Base-by-base conservation (phyloP, 345 rosid species). In the Trapa bicornis region DNA sequence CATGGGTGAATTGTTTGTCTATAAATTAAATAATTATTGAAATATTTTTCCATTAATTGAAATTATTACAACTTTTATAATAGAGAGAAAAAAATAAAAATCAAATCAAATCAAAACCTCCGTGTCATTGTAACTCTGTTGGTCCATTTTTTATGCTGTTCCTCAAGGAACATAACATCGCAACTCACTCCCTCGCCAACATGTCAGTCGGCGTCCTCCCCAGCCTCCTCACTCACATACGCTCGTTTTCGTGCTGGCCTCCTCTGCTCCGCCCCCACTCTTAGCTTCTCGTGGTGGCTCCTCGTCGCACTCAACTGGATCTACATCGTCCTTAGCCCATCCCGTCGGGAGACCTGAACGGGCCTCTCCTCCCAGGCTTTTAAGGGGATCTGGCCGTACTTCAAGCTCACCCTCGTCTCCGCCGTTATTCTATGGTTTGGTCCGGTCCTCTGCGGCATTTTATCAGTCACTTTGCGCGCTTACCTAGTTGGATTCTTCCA, bases 101-200 rank as follows among this genome's bases (percentile, higher is more conserved):
- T 22, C 29, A 22, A 22, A 22, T 22, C 29, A 22, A 22, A 22
- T 22, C 29, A 22, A 22, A 22, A 22, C 29, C 29, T 22, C 29
- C 29, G 29, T 22, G 29, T 22, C 29, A 22, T 22, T 22, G 29
- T 22, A 22, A 22, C 29, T 22, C 29, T 22, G 29, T 22, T 22
- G 29, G 29, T 22, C 29, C 29, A 22, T 22, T 22, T 22, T 22
- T 22, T 22, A 22, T 22, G 29, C 81, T 96, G 78, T 93, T 85
- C 66, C 90, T 93, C 39, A 97, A 93, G 65, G 98, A 97, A 13
- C 97, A 93, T 81, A 90, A 93, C 82, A 84, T 88, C 9, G 98
- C 90, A 1, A 87, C 29, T 22, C 29, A 93, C 76, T 96, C 97
- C 41, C 75, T 90, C 71, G 98, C 98, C 2, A 82, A 69, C 64